A percentile compares a stretch with the other conserved stretches of the same genome.
phyloP scores from a whole-genome alignment of 495 filamentous ascomycete genomes.

The Penicillium waksmanii region DNA sequence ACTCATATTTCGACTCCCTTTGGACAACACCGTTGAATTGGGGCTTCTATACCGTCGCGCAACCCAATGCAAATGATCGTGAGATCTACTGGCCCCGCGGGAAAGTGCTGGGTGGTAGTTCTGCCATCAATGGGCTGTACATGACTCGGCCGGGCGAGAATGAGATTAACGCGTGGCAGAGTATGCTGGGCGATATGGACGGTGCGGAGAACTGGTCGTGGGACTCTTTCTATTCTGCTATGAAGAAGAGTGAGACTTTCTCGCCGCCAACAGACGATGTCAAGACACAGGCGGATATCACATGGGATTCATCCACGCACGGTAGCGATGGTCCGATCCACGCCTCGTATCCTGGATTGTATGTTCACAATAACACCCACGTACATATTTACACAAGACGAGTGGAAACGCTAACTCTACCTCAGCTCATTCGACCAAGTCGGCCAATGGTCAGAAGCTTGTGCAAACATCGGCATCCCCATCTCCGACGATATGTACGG shows the following conservation, averaged over 20 bases:
- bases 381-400: background rate
- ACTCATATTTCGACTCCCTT: constrained; percentile 38
- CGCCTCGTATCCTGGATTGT: constrained; percentile 53
- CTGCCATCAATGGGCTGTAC: constrained; percentile 42
- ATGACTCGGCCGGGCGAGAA: constrained; percentile 38
- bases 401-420: constrained; percentile 6
- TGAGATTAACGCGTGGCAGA: constrained; percentile 39
- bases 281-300: constrained; percentile 41
- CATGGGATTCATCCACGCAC: constrained; percentile 38
- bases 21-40: constrained; percentile 45
- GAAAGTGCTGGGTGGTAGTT: constrained; percentile 45
- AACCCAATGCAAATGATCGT: constrained; percentile 38
- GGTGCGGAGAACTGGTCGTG: constrained; percentile 39
- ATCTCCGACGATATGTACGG: constrained; percentile 36
- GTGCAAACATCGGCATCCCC: constrained; percentile 31
- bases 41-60: constrained; percentile 37
- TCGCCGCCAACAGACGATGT: constrained; percentile 37
- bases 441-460: constrained; percentile 31
- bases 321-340: constrained; percentile 49
- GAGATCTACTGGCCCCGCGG: constrained; percentile 39
- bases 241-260: constrained; percentile 49
- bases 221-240: constrained; percentile 37
- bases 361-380: background rate
- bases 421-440: constrained; percentile 36
- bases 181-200: constrained; percentile 38